Evolutionary conservation across 495 filamentous ascomycete species (phyloP).

Genomic region (Patellaria atrata): DNA sequence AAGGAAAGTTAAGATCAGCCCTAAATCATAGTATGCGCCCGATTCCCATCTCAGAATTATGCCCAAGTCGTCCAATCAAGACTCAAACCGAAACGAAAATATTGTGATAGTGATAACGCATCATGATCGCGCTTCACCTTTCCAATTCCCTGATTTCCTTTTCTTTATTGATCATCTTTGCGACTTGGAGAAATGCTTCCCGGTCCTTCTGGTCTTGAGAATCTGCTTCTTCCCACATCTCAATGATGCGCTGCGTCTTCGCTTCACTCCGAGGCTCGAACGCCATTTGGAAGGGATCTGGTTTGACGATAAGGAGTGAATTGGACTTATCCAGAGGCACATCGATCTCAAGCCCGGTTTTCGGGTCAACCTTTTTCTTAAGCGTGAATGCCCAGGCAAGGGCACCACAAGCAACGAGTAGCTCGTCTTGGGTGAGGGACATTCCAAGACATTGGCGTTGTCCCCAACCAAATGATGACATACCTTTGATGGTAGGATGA

Average conservation of each 20-base stretch:
- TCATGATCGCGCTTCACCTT: too few species aligned
- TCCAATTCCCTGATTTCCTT: too few species aligned
- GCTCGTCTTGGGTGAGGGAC: slow-evolving; percentile 22
- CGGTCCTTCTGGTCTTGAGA: slow-evolving; percentile 14
- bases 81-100: too few species aligned
- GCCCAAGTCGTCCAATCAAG: too few species aligned
- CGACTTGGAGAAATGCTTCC: slow-evolving; percentile 14
- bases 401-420: slow-evolving; percentile 21
- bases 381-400: slow-evolving; percentile 26
- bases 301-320: slow-evolving; percentile 26
- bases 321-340: slow-evolving; percentile 22
- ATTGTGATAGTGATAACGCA: too few species aligned
- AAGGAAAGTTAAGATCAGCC: too few species aligned
- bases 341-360: slow-evolving; percentile 33
- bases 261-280: slow-evolving; percentile 21
- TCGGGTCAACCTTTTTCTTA: slow-evolving; percentile 19
- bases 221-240: slow-evolving; percentile 19
- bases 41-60: too few species aligned
- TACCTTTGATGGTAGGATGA: slow-evolving; percentile 21
- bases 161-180: too few species aligned
- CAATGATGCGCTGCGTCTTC: slow-evolving; percentile 14
- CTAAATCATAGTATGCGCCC: too few species aligned
- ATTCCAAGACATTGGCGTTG: slow-evolving; percentile 25
- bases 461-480: slow-evolving; percentile 24
- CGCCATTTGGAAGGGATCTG: slow-evolving; percentile 25